phyloP scores from a whole-genome alignment of 257 asterid genomes.

The Lycium barbarum region DNA sequence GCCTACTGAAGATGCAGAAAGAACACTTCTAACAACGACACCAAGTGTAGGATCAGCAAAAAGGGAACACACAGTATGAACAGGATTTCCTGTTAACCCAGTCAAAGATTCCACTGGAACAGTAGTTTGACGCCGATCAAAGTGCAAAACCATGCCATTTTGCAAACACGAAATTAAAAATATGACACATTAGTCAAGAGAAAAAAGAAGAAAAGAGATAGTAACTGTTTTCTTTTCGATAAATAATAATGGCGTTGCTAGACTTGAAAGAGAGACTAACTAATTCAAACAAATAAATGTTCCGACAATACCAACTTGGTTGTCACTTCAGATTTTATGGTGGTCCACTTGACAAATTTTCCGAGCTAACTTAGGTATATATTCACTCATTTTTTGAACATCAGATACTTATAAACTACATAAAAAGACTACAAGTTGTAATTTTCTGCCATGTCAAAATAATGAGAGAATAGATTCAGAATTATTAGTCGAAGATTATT shows the following conservation, averaged over 20 bases:
- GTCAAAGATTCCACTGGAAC: slow-evolving; percentile 66
- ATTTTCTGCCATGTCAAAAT: background rate
- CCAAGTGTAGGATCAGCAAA: slow-evolving; percentile 46
- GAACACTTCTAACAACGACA: too few relatives aligned
- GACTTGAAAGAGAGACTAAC: slow-evolving; percentile 11
- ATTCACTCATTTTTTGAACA: background rate
- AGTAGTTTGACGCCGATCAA: slow-evolving; percentile 81
- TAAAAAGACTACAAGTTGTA: background rate
- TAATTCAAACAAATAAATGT: background rate
- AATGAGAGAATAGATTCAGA: background rate
- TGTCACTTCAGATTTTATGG: background rate
- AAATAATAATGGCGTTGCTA: background rate
- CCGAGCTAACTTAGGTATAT: background rate
- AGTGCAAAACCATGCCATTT: slow-evolving; percentile 84
- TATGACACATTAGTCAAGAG: background rate
- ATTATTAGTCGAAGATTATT: background rate
- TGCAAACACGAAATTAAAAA: slow-evolving; percentile 38
- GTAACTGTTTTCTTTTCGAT: background rate
- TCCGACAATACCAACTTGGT: slow-evolving; percentile 7
- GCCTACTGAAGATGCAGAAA: slow-evolving; percentile 95
- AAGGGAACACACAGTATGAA: slow-evolving; percentile 73
- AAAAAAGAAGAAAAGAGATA: background rate
- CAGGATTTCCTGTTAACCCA: slow-evolving; percentile 68
- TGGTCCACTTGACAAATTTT: background rate
- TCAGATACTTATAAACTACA: background rate